phyloP scores from a whole-genome alignment of 2,329 filamentous ascomycete genomes.

The Diplodia mutila region DNA sequence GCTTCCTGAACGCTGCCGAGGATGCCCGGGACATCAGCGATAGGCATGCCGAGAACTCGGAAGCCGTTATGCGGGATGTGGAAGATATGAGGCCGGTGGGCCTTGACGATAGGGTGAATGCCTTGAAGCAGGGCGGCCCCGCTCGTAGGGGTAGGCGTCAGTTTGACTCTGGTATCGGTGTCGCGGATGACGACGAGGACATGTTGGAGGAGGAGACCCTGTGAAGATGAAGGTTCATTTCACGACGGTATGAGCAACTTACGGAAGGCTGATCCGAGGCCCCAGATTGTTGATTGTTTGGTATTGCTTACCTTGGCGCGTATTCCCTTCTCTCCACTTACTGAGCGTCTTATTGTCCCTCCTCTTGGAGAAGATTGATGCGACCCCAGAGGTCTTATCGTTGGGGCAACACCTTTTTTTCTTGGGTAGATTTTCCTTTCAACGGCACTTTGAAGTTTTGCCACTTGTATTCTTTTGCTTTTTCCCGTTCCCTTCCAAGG shows the following conservation, averaged over 20 bases:
- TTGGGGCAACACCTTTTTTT: not conserved
- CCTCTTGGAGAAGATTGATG: not conserved
- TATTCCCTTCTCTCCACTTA: not conserved
- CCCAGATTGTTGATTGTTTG: slow-evolving; percentile 16
- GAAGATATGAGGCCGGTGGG: slow-evolving; percentile 41
- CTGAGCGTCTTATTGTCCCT: not conserved
- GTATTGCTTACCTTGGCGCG: not conserved
- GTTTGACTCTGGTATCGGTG: slow-evolving; percentile 41
- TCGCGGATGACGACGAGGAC: slow-evolving; percentile 34
- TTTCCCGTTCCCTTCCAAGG: not conserved
- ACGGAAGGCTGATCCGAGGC: not conserved
- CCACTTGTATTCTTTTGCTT: slow-evolving; percentile 10
- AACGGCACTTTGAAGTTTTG: not conserved
- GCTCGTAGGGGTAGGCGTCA: slow-evolving; percentile 31
- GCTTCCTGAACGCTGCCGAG: slow-evolving; percentile 36
- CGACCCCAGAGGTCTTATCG: not conserved
- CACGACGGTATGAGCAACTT: not conserved
- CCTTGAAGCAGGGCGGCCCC: slow-evolving; percentile 36
- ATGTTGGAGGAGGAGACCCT: slow-evolving; percentile 26
- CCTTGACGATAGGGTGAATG: slow-evolving; percentile 40
- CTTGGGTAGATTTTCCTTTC: not conserved
- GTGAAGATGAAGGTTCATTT: not conserved
- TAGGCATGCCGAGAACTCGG: slow-evolving; percentile 3
- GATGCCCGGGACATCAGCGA: slow-evolving; percentile 33
- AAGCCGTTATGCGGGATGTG: slow-evolving; percentile 33